phyloP scores from a whole-genome alignment of 2,329 filamentous ascomycete genomes.

The Stagonosporopsis rhizophila region DNA sequence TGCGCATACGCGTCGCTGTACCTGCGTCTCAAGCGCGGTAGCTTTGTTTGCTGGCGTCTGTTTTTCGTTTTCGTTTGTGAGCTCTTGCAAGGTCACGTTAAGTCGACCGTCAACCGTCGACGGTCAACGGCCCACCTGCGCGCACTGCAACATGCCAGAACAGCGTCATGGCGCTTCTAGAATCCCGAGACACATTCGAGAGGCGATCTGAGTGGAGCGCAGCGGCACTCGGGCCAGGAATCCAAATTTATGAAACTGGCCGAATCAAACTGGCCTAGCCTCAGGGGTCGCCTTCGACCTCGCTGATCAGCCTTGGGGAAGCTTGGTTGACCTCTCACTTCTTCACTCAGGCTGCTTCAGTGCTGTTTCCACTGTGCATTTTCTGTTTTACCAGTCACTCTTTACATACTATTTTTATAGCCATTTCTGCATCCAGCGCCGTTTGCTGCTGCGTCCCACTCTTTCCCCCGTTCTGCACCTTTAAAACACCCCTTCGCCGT shows the following conservation, averaged over 20 bases:
- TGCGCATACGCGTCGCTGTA: constrained; percentile 21
- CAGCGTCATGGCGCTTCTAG: constrained; percentile 11
- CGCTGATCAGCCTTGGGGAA: constrained; percentile 34
- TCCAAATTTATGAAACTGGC: constrained; percentile 30
- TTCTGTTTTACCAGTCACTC: constrained; percentile 43
- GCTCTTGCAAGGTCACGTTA: constrained; percentile 1
- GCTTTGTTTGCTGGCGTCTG: constrained; percentile 4
- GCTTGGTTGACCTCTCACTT: constrained; percentile 36
- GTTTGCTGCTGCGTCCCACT: constrained; percentile 36
- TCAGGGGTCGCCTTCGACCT: constrained; percentile 32
- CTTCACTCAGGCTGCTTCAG: constrained; percentile 44
- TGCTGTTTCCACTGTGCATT: constrained; percentile 39
- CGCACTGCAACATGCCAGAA: constrained; percentile 11
- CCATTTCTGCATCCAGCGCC: constrained; percentile 26
- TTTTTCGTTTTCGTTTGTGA: not conserved
- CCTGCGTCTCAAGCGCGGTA: constrained; percentile 19
- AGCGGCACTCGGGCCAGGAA: constrained; percentile 13
- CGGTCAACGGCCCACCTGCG: not conserved
- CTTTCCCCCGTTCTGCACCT: constrained; percentile 25
- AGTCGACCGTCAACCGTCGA: no score
- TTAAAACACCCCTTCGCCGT: constrained; percentile 24
- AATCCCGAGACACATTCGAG: constrained; percentile 16
- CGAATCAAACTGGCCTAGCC: constrained; percentile 28
- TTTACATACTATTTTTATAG: constrained; percentile 35
- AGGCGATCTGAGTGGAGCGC: constrained; percentile 14